Conservation (phyloP, 371 early-diverging fungal species). For the Umbelopsis sp. region DNA sequence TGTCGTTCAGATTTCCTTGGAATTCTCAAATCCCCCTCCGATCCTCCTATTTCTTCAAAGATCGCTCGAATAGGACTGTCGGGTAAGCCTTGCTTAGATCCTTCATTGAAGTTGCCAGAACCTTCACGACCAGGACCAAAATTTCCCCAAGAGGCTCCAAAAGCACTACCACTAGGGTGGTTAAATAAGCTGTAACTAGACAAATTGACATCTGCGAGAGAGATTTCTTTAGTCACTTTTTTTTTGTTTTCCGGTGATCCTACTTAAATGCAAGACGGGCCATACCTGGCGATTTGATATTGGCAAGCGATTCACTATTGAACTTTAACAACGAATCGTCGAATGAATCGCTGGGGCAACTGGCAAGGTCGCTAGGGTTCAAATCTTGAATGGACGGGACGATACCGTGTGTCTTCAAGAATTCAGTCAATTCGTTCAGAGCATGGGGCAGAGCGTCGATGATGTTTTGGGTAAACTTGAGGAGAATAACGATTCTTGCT, state of each 20-base stretch:
- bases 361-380: conserved; percentile 23
- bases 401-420: conserved; percentile 41
- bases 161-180: conserved; percentile 9
- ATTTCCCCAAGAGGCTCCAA: conserved; percentile 2
- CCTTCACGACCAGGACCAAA: not conserved
- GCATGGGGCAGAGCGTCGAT: conserved; percentile 37
- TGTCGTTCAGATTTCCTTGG: not conserved
- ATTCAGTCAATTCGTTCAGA: conserved; percentile 41
- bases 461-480: conserved; percentile 36
- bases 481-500: conserved; percentile 27
- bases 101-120: not conserved
- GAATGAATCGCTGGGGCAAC: conserved; percentile 21
- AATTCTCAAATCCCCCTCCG: not conserved
- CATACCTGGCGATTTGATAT: conserved; percentile 6
- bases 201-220: not conserved
- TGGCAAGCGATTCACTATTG: conserved; percentile 43
- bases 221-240: not conserved
- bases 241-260: not conserved
- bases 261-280: not conserved
- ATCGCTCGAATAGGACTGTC: conserved; percentile 27
- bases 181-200: conserved; percentile 9
- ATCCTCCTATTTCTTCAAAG: conserved; percentile 20
- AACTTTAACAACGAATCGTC: conserved; percentile 49
- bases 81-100: not conserved
- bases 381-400: conserved; percentile 21